These are phyloP conservation scores for Chaetomium sp. DNA, from an alignment of 2,329 filamentous ascomycete species.

Conservation along the genomic window DNA sequence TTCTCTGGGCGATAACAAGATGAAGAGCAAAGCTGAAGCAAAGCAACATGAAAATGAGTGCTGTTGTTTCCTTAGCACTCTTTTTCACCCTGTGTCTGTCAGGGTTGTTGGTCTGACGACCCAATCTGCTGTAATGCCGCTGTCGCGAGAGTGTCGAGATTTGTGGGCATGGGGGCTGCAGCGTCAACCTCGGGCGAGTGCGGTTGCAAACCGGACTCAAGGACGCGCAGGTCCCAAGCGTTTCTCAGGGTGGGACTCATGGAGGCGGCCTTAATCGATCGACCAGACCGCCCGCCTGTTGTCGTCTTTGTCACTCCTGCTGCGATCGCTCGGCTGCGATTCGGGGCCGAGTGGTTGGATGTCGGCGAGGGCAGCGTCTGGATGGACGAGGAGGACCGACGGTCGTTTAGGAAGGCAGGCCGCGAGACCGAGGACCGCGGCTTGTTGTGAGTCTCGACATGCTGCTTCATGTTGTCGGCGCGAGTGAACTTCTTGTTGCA, in stretches of 20 bases:
- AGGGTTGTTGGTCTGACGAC: too few relatives aligned
- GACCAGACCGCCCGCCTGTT: neutral
- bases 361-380: constrained; percentile 23
- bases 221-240: constrained; percentile 42
- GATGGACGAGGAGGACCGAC: neutral
- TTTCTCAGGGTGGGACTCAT: too few relatives aligned
- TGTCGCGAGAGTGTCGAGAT: constrained; percentile 49
- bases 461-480: constrained; percentile 84
- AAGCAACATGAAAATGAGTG: too few relatives aligned
- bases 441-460: constrained; percentile 68
- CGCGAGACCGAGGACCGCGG: constrained; percentile 33
- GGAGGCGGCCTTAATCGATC: too few relatives aligned
- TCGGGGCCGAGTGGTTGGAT: neutral
- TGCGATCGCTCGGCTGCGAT: neutral
- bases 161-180: constrained; percentile 18
- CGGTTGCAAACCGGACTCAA: constrained; percentile 27
- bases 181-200: neutral
- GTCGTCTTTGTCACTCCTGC: neutral
- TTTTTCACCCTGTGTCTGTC: too few relatives aligned
- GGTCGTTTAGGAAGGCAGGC: neutral
- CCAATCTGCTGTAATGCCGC: constrained; percentile 46
- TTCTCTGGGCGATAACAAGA: too few relatives aligned
- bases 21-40: too few relatives aligned
- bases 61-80: too few relatives aligned
- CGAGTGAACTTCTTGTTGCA: constrained; percentile 77